These are phyloP conservation scores for Macrolepiota fuliginosa DNA, from an alignment of 768 basidiomycete species.

Conservation along the genomic window DNA sequence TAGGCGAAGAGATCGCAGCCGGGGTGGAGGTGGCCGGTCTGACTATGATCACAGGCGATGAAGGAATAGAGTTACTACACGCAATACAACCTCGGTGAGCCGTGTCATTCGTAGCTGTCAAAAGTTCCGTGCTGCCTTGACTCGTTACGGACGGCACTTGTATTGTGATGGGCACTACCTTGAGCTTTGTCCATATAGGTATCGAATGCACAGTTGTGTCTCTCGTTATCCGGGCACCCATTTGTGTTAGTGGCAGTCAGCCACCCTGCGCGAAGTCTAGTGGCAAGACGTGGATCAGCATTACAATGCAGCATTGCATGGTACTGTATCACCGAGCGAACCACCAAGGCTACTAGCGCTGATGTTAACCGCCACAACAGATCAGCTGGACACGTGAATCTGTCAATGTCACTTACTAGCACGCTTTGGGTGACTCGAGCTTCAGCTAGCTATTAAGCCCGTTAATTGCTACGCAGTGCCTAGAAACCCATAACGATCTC, in stretches of 20 bases:
- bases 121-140: background rate
- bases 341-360: background rate
- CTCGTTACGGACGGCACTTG: background rate
- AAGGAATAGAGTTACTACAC: background rate
- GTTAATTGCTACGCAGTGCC: background rate
- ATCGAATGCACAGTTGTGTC: background rate
- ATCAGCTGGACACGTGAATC: background rate
- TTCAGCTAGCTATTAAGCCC: too few relatives aligned
- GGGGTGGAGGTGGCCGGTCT: constrained; percentile 22
- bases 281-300: background rate
- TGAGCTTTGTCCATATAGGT: background rate
- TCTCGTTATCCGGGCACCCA: background rate
- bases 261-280: background rate
- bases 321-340: background rate
- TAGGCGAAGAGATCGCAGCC: constrained; percentile 26
- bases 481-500: background rate
- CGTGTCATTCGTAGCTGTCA: background rate
- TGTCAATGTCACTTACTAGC: background rate
- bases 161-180: background rate
- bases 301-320: background rate
- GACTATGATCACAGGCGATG: constrained; percentile 12
- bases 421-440: too few relatives aligned
- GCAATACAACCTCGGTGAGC: background rate
- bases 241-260: background rate
- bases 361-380: background rate